Evolutionary conservation across 2,329 filamentous ascomycete species (phyloP).

Genomic region (Penicillium crustosum): DNA sequence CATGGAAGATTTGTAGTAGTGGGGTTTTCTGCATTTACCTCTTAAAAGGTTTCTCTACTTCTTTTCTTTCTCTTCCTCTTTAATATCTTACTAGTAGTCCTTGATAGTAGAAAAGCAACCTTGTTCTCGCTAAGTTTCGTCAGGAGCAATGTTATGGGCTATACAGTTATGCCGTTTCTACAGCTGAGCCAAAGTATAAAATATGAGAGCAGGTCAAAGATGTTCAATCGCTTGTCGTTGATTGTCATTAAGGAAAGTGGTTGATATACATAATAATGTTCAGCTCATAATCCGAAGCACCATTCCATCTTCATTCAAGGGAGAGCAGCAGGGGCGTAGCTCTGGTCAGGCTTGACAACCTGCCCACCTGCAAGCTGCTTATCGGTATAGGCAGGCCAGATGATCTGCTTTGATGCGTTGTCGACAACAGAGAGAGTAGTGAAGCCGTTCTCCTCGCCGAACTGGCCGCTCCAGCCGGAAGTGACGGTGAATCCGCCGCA

Average conservation of each 20-base stretch:
- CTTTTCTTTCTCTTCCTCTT: too few relatives aligned
- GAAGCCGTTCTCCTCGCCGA: slow-evolving; percentile 55
- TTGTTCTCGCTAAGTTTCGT: not conserved
- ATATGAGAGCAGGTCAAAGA: not conserved
- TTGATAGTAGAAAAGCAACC: not conserved
- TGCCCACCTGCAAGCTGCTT: slow-evolving; percentile 48
- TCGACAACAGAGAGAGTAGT: slow-evolving; percentile 55
- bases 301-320: slow-evolving; percentile 15
- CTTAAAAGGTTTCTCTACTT: too few relatives aligned
- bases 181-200: not conserved
- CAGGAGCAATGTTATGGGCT: not conserved
- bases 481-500: slow-evolving; percentile 56
- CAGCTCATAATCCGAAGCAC: not conserved
- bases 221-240: slow-evolving; percentile 1
- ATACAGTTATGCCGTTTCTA: not conserved
- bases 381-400: slow-evolving; percentile 57
- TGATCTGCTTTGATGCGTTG: slow-evolving; percentile 44
- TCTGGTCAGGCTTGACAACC: slow-evolving; percentile 53
- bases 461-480: slow-evolving; percentile 58
- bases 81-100: too few relatives aligned
- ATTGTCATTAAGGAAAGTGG: slow-evolving; percentile 10
- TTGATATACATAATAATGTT: slow-evolving; percentile 1
- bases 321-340: slow-evolving; percentile 41
- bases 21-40: too few relatives aligned
- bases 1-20: too few relatives aligned